Percentiles rank a stretch among this genome's conserved stretches.
Evolutionary conservation across 1,284 basidiomycete genomes (phyloP).

Genomic region (Malassezia pachydermatis): DNA sequence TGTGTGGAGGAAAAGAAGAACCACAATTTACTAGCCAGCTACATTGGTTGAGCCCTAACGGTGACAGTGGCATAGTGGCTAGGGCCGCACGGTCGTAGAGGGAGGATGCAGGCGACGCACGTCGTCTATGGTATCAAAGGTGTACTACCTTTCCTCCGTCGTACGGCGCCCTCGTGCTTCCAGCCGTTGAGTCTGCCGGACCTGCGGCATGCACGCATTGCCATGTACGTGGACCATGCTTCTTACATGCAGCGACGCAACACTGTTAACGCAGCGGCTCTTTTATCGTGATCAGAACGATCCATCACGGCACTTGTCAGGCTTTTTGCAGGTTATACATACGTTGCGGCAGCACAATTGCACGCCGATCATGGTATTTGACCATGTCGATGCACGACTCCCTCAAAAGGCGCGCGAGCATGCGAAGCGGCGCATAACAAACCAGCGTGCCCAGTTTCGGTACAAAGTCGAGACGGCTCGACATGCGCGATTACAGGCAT

Average conservation of each 20-base stretch:
- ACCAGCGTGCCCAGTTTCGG: background rate
- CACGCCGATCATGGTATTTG: constrained; percentile 17
- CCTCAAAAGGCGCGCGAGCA: constrained; percentile 9
- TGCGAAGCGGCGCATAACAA: background rate
- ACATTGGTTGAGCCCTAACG: too few species aligned
- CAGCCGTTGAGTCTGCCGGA: background rate
- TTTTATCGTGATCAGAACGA: constrained; percentile 5
- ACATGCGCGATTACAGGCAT: background rate
- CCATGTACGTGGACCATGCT: constrained; percentile 3
- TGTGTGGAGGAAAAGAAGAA: too few species aligned
- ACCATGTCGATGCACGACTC: constrained; percentile 8
- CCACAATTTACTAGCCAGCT: too few species aligned
- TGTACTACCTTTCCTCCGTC: constrained; percentile 8
- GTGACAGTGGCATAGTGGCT: too few species aligned
- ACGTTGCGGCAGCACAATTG: background rate
- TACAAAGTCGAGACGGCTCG: background rate
- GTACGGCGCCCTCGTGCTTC: constrained; percentile 1
- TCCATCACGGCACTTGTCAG: background rate
- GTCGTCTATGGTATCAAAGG: constrained; percentile 6
- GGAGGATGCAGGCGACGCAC: background rate
- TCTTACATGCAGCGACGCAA: constrained; percentile 8
- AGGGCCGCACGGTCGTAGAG: too few species aligned
- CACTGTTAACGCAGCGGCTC: constrained; percentile 12
- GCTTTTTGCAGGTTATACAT: background rate
- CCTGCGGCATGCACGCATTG: constrained; percentile 10